Base-by-base conservation (phyloP, 2,329 filamentous ascomycete species). In the Aureobasidium pullulans region DNA sequence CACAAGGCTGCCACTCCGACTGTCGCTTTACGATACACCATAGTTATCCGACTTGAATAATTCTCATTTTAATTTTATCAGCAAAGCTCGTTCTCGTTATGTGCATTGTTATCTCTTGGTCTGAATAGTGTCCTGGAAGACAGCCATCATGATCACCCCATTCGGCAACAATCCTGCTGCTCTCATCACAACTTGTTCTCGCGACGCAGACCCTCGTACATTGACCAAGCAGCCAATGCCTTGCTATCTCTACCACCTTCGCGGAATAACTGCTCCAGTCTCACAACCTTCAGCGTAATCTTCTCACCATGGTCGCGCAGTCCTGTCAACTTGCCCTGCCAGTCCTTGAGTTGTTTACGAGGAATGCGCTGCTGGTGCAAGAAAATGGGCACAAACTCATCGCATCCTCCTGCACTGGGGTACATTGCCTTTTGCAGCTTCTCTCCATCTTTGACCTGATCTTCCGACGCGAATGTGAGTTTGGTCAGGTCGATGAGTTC, bases 351-450 rank as follows among this genome's bases (percentile, higher is more conserved):
- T 34, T 81, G 72, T 4, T 68, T 65, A 36, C 75, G 69, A 1
- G 76, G 69, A 61, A 84, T 72, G 3, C 76, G 68, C 65, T 83
- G 83, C 66, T 82, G 76, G 62, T 77, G 81, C 34, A 84, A 65
- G 61, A 84, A 81, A 6, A 84, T 65, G 0, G 81, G 79, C 29
- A 84, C 79, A 63, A 81, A 84, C 62, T 85, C 82, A 66, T 85
- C 82, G 60, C 79, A 80, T 2, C 78, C 82, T 1, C 82, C 82
- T 0, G 79, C 72, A 11, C 75, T 79, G 0, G 81, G 79, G 65
- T 84, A 84, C 48, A 82, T 72, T 0, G 74, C 79, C 52, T 75
- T 70, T 61, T 80, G 77, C 9, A 83, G 63, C 1, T 66, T 64
- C 65, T 78, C 71, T 7, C 69, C 71, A 19, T 56, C 53, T n/a